A percentile compares a stretch with the other conserved stretches of the same genome.
These are phyloP conservation scores for Aspergillus haitiensis DNA, from an alignment of 495 filamentous ascomycete genomes.

Conservation along the genomic window DNA sequence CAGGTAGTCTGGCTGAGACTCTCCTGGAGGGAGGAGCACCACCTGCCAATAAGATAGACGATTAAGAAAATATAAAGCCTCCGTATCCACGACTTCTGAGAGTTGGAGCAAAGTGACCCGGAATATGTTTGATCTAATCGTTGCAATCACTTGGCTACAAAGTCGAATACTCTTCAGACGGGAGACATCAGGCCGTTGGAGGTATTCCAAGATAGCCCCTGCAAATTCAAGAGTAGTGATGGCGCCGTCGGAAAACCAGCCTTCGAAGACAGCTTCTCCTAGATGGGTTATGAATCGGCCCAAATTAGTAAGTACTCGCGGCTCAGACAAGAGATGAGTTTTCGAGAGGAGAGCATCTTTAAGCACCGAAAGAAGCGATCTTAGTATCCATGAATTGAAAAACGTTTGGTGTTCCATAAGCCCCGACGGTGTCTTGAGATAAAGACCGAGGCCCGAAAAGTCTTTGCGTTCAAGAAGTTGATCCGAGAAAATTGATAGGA, in stretches of 20 bases:
- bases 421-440: constrained; percentile 85
- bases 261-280: constrained; percentile 88
- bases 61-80: constrained; percentile 68
- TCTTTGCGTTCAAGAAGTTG: constrained; percentile 82
- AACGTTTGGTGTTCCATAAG: constrained; percentile 92
- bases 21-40: constrained; percentile 74
- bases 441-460: constrained; percentile 84
- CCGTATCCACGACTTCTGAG: constrained; percentile 73
- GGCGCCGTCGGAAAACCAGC: constrained; percentile 89
- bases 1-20: constrained; percentile 72
- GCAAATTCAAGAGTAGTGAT: constrained; percentile 75
- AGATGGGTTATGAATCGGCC: constrained; percentile 75
- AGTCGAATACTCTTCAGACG: constrained; percentile 81
- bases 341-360: constrained; percentile 67
- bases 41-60: constrained; percentile 95
- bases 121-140: constrained; percentile 72
- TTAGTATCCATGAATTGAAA: constrained; percentile 87
- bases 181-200: constrained; percentile 82
- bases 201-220: constrained; percentile 80
- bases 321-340: constrained; percentile 72
- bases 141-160: constrained; percentile 74
- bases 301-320: constrained; percentile 82
- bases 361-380: constrained; percentile 69
- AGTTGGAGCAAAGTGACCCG: constrained; percentile 74
- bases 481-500: constrained; percentile 76